phyloP scores from a whole-genome alignment of 352 stramenopile genomes.

The Peronosclerospora sorghi region DNA sequence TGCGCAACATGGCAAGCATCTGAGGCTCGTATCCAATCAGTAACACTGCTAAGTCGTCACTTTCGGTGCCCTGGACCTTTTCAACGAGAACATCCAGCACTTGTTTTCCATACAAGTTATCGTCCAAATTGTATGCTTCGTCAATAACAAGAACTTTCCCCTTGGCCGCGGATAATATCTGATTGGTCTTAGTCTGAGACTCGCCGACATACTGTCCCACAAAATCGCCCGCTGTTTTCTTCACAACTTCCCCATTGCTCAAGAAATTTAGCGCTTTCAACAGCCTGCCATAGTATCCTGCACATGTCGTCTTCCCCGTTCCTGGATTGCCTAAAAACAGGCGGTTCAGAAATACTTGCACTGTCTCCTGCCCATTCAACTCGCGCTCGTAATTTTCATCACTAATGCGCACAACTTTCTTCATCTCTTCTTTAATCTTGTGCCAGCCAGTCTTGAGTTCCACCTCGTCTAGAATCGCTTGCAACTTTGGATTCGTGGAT shows the following conservation, averaged over 20 bases:
- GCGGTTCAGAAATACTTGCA: constrained; percentile 71
- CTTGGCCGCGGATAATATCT: constrained; percentile 68
- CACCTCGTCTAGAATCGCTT: constrained; percentile 39
- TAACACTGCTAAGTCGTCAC: constrained; percentile 88
- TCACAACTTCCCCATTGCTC: constrained; percentile 81
- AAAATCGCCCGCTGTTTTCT: constrained; percentile 85
- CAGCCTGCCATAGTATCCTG: constrained; percentile 75
- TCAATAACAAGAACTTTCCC: constrained; percentile 91
- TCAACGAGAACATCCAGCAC: constrained; percentile 85
- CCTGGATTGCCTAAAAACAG: constrained; percentile 88
- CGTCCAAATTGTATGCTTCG: constrained; percentile 88
- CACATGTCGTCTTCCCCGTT: constrained; percentile 89
- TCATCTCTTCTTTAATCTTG: constrained; percentile 66
- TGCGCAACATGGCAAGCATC: constrained; percentile 87
- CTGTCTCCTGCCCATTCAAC: constrained; percentile 44
- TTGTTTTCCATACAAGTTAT: constrained; percentile 52
- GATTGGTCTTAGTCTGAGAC: constrained; percentile 79
- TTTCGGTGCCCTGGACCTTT: constrained; percentile 82
- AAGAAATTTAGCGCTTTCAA: constrained; percentile 85
- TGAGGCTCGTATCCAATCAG: constrained; percentile 84
- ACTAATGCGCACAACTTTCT: constrained; percentile 63
- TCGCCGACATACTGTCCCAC: constrained; percentile 70
- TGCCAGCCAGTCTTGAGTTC: constrained; percentile 68
- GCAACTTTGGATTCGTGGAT: constrained; percentile 62
- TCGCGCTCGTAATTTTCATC: constrained; percentile 79